A percentile compares a stretch with the other conserved stretches of the same genome.
Conservation (phyloP, 176 grass and related monocot species). For the Hsuehochloa calcarea region DNA sequence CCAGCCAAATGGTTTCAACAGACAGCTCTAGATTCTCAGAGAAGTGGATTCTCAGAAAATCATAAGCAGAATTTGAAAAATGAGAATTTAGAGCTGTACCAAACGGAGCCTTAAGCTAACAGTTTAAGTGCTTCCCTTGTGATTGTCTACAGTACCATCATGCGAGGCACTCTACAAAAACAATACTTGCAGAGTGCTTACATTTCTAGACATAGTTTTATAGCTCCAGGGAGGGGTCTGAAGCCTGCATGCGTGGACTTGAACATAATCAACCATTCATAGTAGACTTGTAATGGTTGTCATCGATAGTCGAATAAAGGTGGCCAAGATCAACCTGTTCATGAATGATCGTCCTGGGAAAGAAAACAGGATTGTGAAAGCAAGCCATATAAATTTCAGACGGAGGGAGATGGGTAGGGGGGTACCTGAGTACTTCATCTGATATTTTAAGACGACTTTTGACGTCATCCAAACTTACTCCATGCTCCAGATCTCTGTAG, state of each 20-base stretch:
- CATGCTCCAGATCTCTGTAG: conserved; percentile 64
- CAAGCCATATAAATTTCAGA: conserved; percentile 6
- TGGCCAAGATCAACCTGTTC: conserved; percentile 50
- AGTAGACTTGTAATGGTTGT: conserved; percentile 69
- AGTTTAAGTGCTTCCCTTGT: neutral
- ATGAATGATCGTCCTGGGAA: conserved; percentile 47
- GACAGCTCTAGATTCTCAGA: too few species aligned
- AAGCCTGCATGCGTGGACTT: neutral
- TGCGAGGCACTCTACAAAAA: neutral
- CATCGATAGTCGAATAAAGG: conserved; percentile 86
- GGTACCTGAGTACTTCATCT: conserved; percentile 50
- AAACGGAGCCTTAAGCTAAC: too few species aligned
- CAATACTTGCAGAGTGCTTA: conserved; percentile 4
- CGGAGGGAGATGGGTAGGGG: neutral
- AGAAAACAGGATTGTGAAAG: conserved; percentile 17
- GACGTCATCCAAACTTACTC: conserved; percentile 50
- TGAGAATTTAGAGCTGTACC: too few species aligned
- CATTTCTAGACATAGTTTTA: neutral
- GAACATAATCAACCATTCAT: conserved; percentile 62
- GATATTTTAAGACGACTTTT: conserved; percentile 48
- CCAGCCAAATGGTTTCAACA: too few species aligned
- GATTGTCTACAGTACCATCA: neutral
- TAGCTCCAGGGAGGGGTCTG: neutral
- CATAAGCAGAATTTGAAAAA: too few species aligned
- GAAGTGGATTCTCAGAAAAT: too few species aligned